phyloP scores from a whole-genome alignment of 495 filamentous ascomycete species.

The Neurospora sublineolata region DNA sequence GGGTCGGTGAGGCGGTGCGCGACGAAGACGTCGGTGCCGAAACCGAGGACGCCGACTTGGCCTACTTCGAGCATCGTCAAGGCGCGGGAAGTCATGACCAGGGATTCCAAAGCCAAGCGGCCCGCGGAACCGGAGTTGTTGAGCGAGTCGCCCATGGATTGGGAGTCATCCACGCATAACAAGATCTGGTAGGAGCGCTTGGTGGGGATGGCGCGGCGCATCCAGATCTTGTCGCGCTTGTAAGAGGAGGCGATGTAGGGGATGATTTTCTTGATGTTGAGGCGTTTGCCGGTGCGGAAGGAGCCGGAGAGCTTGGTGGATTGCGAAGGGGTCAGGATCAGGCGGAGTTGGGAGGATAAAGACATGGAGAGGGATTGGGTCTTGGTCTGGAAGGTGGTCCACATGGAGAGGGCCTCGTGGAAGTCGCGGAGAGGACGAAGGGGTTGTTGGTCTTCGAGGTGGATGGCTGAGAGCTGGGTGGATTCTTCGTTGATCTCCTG shows the following conservation, averaged over 20 bases:
- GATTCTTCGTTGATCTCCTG: conserved; percentile 58
- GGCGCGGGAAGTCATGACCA: conserved; percentile 75
- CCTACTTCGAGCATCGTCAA: conserved; percentile 88
- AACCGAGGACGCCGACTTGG: conserved; percentile 78
- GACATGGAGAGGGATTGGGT: conserved; percentile 79
- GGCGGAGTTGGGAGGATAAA: conserved; percentile 82
- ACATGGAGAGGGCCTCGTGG: conserved; percentile 63
- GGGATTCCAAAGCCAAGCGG: conserved; percentile 73
- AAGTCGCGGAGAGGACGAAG: conserved; percentile 22
- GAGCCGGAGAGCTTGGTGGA: conserved; percentile 95
- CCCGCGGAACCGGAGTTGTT: conserved; percentile 46
- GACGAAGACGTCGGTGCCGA: conserved; percentile 75
- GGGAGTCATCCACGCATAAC: conserved; percentile 92
- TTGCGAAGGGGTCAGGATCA: conserved; percentile 87
- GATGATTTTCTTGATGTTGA: conserved; percentile 98
- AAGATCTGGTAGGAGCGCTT: conserved; percentile 95
- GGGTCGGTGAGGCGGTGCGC: conserved; percentile 74
- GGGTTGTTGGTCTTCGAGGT: conserved; percentile 38
- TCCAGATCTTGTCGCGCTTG: conserved; percentile 99
- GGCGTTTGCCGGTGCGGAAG: conserved; percentile 93
- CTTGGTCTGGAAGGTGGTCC: conserved; percentile 69
- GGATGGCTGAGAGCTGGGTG: conserved; percentile 58
- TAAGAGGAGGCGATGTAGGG: conserved; percentile 95
- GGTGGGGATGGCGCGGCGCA: conserved; percentile 78
- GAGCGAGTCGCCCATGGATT: conserved; percentile 58